A percentile compares a stretch with the other conserved stretches of the same genome.
Conservation (phyloP, 2,329 filamentous ascomycete genomes). For the Aspergillus flavus region DNA sequence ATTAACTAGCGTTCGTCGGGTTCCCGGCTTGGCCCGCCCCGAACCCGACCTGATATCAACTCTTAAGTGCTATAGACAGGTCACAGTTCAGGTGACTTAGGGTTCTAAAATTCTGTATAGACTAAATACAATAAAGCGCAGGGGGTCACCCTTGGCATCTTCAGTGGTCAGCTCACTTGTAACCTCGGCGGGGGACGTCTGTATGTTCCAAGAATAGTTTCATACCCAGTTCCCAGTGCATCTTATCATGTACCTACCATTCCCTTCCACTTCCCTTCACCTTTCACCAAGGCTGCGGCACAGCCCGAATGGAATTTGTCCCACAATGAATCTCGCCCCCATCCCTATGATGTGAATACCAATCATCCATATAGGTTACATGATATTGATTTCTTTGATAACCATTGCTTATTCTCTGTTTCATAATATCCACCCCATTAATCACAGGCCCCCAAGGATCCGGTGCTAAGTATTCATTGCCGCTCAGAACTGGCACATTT, state of each 20-base stretch:
- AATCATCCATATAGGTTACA: constrained; percentile 24
- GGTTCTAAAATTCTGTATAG: not conserved
- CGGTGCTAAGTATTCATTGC: constrained; percentile 16
- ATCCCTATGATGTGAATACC: constrained; percentile 23
- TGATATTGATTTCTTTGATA: constrained; percentile 19
- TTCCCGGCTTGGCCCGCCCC: too few relatives aligned
- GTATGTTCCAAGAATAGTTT: not conserved
- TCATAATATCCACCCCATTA: constrained; percentile 22
- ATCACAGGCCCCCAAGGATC: constrained; percentile 26
- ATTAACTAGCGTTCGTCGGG: too few relatives aligned
- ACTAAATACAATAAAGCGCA: not conserved
- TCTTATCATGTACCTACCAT: too few relatives aligned
- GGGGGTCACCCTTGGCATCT: not conserved
- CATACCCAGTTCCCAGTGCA: too few relatives aligned
- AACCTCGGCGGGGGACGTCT: not conserved
- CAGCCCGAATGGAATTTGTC: constrained; percentile 20
- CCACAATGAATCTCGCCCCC: constrained; percentile 28
- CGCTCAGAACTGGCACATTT: constrained; percentile 17
- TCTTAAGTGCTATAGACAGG: not conserved
- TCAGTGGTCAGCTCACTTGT: not conserved
- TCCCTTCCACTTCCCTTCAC: too few relatives aligned
- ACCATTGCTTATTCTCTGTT: constrained; percentile 7
- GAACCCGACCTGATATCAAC: too few relatives aligned
- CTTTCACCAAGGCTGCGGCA: constrained; percentile 12
- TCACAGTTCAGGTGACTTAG: not conserved